Evolutionary conservation across 192 early-diverging fungal species (phyloP), one percentile per base, ranked within the genome.

Genomic region (Rhizoclosmatium sp.): DNA sequence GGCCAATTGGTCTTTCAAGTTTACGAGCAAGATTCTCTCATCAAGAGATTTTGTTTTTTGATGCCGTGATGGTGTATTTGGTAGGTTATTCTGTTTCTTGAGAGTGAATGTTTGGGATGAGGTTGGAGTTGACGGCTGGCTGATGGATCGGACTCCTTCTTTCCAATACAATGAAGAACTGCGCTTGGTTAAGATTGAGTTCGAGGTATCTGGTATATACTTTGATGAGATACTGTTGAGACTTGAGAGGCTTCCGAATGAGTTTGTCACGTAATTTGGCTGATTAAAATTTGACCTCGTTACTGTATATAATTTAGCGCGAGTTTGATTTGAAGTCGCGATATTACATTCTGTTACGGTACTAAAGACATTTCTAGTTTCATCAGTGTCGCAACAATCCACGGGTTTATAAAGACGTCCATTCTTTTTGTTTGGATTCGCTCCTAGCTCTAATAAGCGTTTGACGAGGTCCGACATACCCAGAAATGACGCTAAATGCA

Each of bases 381-480:
- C 84, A 48, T 91, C 86, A 70, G 91, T 90, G 61, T 90, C 89
- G 39, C 90, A 85, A 75, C 91, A 92, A 67, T 92, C 91, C 10
- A 92, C 91, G 3, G 91, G 91, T 69, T 87, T 87, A 71, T 92
- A 91, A 47, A 84, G 84, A 7, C 89, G 60, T 21, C 91, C 87
- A 82, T 91, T 91, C 66, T 81, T 87, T 71, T 89, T 90, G 5
- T 82, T 81, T 16, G 83, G 82, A 56, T 78, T 76, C 4, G 88
- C 86, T 0, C 85, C 86, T 0, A 91, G 83, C 68, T 90, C 88
- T 21, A 92, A 65, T 44, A 92, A 47, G 10, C 85, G 68, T 64
- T 87, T 86, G 0, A 91, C 90, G 49, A 92, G 79, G 41, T 90
- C 90, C 9, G 81, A 81, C 91, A 92, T 92, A 16, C 91, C 90